These are phyloP conservation scores for Termitomyces sp. DNA, from an alignment of 1,284 basidiomycete species.

Conservation along the genomic window DNA sequence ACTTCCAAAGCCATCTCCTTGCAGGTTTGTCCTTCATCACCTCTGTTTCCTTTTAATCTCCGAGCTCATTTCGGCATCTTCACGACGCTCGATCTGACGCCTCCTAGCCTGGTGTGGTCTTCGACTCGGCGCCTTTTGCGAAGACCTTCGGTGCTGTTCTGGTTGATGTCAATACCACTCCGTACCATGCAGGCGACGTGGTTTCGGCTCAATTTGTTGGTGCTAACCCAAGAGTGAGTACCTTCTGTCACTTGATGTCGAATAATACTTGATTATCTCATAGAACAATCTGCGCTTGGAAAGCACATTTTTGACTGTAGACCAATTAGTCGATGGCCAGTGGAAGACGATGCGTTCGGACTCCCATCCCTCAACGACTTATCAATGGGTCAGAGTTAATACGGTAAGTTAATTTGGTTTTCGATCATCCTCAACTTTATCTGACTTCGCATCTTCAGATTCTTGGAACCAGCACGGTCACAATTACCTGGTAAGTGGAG, in stretches of 20 bases:
- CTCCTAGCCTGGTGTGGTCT: constrained; percentile 53
- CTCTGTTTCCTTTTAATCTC: neutral
- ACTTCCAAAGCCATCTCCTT: constrained; percentile 65
- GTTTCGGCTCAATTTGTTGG: constrained; percentile 67
- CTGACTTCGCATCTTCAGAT: constrained; percentile 30
- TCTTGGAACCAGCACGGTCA: constrained; percentile 58
- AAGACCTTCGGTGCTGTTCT: constrained; percentile 64
- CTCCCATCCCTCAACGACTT: constrained; percentile 76
- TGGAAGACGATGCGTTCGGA: constrained; percentile 68
- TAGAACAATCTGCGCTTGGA: constrained; percentile 79
- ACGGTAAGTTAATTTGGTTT: constrained; percentile 33
- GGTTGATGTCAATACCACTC: constrained; percentile 48
- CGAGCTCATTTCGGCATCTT: constrained; percentile 8
- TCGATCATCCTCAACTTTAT: neutral
- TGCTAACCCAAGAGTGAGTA: constrained; percentile 69
- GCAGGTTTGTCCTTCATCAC: constrained; percentile 36
- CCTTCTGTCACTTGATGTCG: neutral
- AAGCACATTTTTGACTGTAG: constrained; percentile 67
- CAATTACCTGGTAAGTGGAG: constrained; percentile 54
- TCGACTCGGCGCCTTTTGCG: constrained; percentile 53
- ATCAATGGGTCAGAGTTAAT: constrained; percentile 60
- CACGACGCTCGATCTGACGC: constrained; percentile 1
- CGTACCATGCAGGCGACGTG: constrained; percentile 54
- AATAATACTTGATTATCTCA: constrained; percentile 7
- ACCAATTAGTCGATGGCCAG: constrained; percentile 42